Evolutionary conservation across 2,329 filamentous ascomycete genomes (phyloP), one percentile per base, ranked within the genome.

Genomic region (Orbilia blumenaviensis): DNA sequence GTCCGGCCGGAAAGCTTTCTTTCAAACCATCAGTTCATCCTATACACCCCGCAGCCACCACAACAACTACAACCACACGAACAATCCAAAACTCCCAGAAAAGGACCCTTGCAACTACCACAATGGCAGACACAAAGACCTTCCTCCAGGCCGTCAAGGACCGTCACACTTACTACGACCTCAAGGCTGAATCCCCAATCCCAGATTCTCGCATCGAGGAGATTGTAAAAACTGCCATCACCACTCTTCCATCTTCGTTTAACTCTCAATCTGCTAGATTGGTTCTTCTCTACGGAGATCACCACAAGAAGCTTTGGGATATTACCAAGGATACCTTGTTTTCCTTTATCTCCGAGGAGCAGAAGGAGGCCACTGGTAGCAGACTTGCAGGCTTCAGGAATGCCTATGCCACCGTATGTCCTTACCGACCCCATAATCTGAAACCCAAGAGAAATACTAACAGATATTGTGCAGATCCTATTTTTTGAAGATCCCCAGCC

Each of bases 231-330:
- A 83, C 88, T 79, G 86, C 89, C 66, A 85, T 95, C 79, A 85
- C 88, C 74, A 86, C 93, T 82, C 86, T 90, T 1, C 94, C 94
- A 44, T 91, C 68, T n/a, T 64, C 62, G 18, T 97, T 97, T 90
- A 97, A 97, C 89, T 91, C 89, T 44, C 94, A 97, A 86, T 89
- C 89, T 79, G 91, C 92, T 79, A 90, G 94, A 74, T 84, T 91
- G 72, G 87, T 96, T 54, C 87, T 97, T 61, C 88, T 97, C 66
- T 87, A 95, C 81, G 90, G 91, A 81, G 88, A 87, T 77, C 91
- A 97, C 83, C 94, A 97, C 85, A 89, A 93, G 80, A 91, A 91
- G 85, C 89, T 96, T 80, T 97, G 94, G 94, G 90, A 92, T 82
- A 86, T 93, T 74, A 87, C 89, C 66, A 83, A 85, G 76, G 88